Base-by-base conservation (phyloP, 2,329 filamentous ascomycete genomes). In the Phaeosphaeriaceae sp. region DNA sequence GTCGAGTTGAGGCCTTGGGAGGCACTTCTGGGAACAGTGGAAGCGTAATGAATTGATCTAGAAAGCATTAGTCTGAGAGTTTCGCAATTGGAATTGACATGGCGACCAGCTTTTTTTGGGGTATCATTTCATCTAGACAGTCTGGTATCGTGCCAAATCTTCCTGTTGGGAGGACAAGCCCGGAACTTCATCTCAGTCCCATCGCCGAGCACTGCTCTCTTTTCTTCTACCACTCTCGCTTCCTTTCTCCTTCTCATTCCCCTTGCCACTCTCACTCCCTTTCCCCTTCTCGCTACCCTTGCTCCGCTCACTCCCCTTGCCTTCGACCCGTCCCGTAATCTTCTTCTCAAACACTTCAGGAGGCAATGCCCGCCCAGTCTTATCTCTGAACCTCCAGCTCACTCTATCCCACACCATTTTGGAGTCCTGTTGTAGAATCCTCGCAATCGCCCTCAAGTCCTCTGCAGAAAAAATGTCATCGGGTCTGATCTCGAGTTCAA, bases 341-440 rank as follows among this genome's bases (percentile, higher is more conserved):
- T 77, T 79, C 52, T 74, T 69, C 56, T 71, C 66, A 28, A 80
- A 71, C 17, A 77, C 71, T 3, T 77, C 71, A 1, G 76, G 70
- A 54, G 74, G 69, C 20, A 82, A 56, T 3, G 69, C 65, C 33
- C 77, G 69, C 2, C 79, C 79, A 1, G 79, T 83, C 64, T 74
- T 74, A 45, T 81, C 78, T 45, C 69, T 76, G 68, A 82, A 82
- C 18, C 69, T 66, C 42, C 74, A 76, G 38, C 77, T 76, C 2
- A 83, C 67, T 4, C 76, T 64, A 12, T 76, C 52, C 80, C 80
- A 83, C 34, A 75, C 74, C 54, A 74, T 62, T 28, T 68, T 62
- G 44, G 74, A 64, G 56, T 80, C 79, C 37, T 72, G 67, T 43
- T 71, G 67, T 32, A 80, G 65, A 18, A 82, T 70, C 18, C 71